These are phyloP conservation scores for Sphaerulina populicola DNA, from an alignment of 2,329 filamentous ascomycete genomes.

Conservation along the genomic window DNA sequence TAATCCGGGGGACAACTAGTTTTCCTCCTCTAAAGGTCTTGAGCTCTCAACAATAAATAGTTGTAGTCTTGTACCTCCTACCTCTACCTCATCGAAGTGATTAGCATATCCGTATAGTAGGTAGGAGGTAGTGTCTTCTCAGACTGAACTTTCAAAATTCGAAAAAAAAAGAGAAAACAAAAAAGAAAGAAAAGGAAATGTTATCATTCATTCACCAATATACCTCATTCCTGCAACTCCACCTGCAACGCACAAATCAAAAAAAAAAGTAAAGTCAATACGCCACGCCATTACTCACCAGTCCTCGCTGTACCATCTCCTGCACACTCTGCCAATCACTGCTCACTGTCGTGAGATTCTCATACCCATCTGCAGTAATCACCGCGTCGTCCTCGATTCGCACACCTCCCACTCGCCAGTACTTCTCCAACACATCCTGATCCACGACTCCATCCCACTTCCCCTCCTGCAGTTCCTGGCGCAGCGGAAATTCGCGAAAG, in stretches of 20 bases:
- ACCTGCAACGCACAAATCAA: background rate
- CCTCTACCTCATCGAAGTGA: too few species aligned
- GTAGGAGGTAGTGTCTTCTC: too few species aligned
- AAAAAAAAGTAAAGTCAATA: background rate
- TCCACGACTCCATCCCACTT: constrained; percentile 58
- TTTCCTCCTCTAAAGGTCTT: too few species aligned
- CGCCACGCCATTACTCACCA: constrained; percentile 2
- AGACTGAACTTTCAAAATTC: too few species aligned
- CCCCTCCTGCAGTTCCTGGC: constrained; percentile 57
- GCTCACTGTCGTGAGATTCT: constrained; percentile 74
- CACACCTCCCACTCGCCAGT: constrained; percentile 76
- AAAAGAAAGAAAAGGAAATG: too few species aligned
- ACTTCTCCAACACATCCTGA: constrained; percentile 54
- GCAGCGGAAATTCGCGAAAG: constrained; percentile 65
- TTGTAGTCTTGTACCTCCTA: background rate
- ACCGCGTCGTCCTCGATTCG: constrained; percentile 84
- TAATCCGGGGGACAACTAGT: background rate
- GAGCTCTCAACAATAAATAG: too few species aligned
- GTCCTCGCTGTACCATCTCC: constrained; percentile 14
- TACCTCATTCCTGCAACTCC: too few species aligned
- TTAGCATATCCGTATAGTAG: too few species aligned
- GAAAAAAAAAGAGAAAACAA: too few species aligned
- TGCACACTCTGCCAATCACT: constrained; percentile 44
- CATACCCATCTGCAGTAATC: constrained; percentile 66
- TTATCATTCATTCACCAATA: too few species aligned